Conservation (phyloP, 106 monocot genomes). For the Platanthera guangdongensis region DNA sequence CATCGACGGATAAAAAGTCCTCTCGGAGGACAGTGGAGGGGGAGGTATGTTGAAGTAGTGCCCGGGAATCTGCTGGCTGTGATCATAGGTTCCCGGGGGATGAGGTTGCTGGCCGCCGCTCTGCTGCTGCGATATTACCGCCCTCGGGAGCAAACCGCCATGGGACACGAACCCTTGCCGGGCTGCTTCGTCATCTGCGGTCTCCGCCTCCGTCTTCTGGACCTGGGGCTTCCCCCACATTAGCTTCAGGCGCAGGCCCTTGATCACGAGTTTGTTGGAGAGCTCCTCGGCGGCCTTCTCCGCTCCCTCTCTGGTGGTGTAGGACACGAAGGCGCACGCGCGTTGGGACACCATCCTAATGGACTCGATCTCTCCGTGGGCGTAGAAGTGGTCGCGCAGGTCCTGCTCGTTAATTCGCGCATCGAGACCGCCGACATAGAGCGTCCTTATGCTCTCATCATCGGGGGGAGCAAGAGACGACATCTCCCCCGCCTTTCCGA, state of each 20-base stretch:
- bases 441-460: conserved; percentile 86
- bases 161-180: conserved; percentile 48
- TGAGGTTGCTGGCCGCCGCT: conserved; percentile 28
- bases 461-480: conserved; percentile 81
- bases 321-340: conserved; percentile 91
- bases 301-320: conserved; percentile 81
- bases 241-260: conserved; percentile 82
- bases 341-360: conserved; percentile 83
- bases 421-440: conserved; percentile 94
- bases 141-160: conserved; percentile 71
- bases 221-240: conserved; percentile 95
- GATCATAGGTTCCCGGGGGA: conserved; percentile 50
- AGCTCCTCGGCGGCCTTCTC: conserved; percentile 94
- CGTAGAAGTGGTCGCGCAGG: conserved; percentile 85
- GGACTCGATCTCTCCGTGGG: conserved; percentile 90
- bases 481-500: conserved; percentile 96
- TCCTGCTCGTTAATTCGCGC: conserved; percentile 81
- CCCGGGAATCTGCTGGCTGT: conserved; percentile 20
- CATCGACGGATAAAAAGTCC: conserved; percentile 83
- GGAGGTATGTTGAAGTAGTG: conserved; percentile 77
- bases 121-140: conserved; percentile 79
- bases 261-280: conserved; percentile 89
- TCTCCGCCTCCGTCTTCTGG: conserved; percentile 37
- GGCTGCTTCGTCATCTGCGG: conserved; percentile 33
- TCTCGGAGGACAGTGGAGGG: conserved; percentile 36